Conservation (phyloP, 148 eudicot genomes). For the Heliosperma pusillum region DNA sequence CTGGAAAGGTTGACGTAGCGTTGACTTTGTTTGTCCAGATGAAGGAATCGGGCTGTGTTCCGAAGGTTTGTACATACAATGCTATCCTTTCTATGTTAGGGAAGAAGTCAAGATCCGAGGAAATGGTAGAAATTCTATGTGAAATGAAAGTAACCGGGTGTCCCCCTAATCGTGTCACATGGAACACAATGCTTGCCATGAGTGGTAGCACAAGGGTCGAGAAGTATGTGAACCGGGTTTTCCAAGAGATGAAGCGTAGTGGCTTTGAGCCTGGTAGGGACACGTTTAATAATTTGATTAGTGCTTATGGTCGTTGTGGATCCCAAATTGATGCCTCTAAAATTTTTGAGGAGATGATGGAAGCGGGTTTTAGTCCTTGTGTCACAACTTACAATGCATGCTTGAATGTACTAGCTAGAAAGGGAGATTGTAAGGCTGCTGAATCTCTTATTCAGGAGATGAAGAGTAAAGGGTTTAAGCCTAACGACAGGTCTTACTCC, state of each 20-base stretch:
- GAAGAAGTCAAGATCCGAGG: conserved; percentile 62
- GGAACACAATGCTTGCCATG: conserved; percentile 89
- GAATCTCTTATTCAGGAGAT: conserved; percentile 67
- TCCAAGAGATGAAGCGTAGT: conserved; percentile 84
- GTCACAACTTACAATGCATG: conserved; percentile 79
- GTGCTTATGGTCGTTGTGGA: conserved; percentile 87
- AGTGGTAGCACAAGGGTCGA: conserved; percentile 71
- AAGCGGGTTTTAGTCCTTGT: conserved; percentile 75
- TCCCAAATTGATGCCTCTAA: conserved; percentile 55
- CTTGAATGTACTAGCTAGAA: conserved; percentile 63
- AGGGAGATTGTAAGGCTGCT: conserved; percentile 82
- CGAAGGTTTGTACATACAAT: conserved; percentile 85
- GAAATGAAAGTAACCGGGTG: conserved; percentile 84
- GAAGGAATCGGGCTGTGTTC: conserved; percentile 81
- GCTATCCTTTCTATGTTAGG: conserved; percentile 76
- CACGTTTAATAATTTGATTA: conserved; percentile 81
- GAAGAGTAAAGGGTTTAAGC: conserved; percentile 80
- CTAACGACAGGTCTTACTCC: conserved; percentile 71
- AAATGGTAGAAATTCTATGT: conserved; percentile 61
- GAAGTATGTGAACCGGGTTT: conserved; percentile 59
- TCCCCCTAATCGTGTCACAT: conserved; percentile 72
- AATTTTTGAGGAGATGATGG: conserved; percentile 72
- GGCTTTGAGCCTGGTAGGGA: conserved; percentile 90
- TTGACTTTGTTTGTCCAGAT: conserved; percentile 59
- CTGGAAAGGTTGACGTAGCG: conserved; percentile 70